Evolutionary conservation across 371 early-diverging fungal species (phyloP).

Genomic region (Agmasoma carcini): DNA sequence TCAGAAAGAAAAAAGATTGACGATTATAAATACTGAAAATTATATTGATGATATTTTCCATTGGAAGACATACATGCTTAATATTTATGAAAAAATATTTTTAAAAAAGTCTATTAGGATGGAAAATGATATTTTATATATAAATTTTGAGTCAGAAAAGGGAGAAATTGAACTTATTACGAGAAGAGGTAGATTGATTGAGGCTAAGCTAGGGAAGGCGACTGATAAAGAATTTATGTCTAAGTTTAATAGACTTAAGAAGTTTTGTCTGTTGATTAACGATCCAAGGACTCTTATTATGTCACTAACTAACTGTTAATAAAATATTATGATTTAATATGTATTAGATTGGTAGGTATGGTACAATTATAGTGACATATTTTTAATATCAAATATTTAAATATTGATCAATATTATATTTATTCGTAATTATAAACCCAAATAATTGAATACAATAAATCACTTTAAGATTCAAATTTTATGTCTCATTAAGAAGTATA

Average conservation of each 20-base stretch:
- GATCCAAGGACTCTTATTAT: slow-evolving; percentile 12
- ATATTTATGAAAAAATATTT: slow-evolving; percentile 36
- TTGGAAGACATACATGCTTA: slow-evolving; percentile 29
- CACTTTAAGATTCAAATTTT: too few species aligned
- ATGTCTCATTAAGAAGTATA: too few species aligned
- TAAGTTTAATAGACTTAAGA: not conserved
- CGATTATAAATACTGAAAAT: slow-evolving; percentile 30
- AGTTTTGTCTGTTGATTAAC: slow-evolving; percentile 1
- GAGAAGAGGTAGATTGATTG: not conserved
- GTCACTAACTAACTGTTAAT: too few species aligned
- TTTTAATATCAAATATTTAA: too few species aligned
- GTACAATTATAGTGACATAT: too few species aligned
- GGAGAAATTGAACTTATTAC: slow-evolving; percentile 5
- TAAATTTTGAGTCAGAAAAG: not conserved
- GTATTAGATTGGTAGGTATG: too few species aligned
- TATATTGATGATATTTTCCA: slow-evolving; percentile 40
- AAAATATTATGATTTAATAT: too few species aligned
- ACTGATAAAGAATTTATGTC: not conserved
- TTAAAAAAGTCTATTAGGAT: slow-evolving; percentile 12
- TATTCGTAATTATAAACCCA: too few species aligned
- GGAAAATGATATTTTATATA: slow-evolving; percentile 6
- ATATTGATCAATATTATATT: too few species aligned
- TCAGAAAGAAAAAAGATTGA: slow-evolving; percentile 29
- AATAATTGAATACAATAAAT: too few species aligned
- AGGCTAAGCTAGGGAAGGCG: not conserved